Percentiles rank a stretch among this genome's conserved stretches.
These are phyloP conservation scores for Sextonia rubra DNA, from an alignment of 164 flowering plant genomes.

Conservation along the genomic window DNA sequence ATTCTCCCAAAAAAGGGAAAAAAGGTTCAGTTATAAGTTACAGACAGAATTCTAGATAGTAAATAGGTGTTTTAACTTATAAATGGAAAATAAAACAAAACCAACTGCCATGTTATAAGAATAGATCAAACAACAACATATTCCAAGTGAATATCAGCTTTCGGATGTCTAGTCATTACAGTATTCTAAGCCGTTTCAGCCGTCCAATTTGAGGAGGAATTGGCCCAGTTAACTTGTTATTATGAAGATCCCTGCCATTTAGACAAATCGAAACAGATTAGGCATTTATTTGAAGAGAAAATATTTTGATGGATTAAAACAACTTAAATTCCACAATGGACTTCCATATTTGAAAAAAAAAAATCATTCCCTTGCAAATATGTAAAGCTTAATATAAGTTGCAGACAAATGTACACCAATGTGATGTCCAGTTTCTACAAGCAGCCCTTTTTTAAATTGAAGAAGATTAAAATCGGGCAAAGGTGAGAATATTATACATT, in stretches of 20 bases:
- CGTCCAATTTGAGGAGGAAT: slow-evolving; percentile 96
- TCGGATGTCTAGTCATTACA: slow-evolving; percentile 37
- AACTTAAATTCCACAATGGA: not conserved
- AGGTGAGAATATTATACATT: too few species aligned
- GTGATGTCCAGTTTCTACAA: not conserved
- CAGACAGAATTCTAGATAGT: too few species aligned
- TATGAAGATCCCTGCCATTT: slow-evolving; percentile 88
- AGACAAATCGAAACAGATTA: slow-evolving; percentile 10
- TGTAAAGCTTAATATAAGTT: not conserved
- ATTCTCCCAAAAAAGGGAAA: too few species aligned
- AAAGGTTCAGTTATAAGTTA: too few species aligned
- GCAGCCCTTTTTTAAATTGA: not conserved
- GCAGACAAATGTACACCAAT: not conserved
- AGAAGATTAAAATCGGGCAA: too few species aligned
- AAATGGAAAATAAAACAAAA: not conserved
- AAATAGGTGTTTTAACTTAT: too few species aligned
- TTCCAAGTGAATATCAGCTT: not conserved
- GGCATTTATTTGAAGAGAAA: slow-evolving; percentile 8
- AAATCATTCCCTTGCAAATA: not conserved
- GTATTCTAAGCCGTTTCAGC: slow-evolving; percentile 70
- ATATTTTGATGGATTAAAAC: not conserved
- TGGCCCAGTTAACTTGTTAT: slow-evolving; percentile 95
- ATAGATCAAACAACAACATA: not conserved
- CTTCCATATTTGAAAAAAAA: not conserved
- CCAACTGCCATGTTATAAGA: not conserved